phyloP scores from a whole-genome alignment of 352 stramenopile species.

The Albugo candida region DNA sequence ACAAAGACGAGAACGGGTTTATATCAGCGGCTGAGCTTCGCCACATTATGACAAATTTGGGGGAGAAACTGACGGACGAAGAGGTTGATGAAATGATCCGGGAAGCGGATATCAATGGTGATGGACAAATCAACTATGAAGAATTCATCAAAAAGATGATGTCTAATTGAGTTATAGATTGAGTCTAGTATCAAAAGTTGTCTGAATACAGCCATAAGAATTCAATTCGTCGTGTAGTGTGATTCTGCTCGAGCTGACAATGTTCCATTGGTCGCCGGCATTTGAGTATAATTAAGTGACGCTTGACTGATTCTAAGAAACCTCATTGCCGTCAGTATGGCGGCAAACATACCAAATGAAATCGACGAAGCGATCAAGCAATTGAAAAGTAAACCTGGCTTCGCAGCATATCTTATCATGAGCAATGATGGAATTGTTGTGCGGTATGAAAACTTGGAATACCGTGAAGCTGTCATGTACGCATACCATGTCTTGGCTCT shows the following conservation, averaged over 20 bases:
- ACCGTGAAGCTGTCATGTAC: slow-evolving; percentile 82
- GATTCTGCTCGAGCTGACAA: too few relatives aligned
- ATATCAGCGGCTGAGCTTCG: slow-evolving; percentile 95
- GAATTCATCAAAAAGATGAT: slow-evolving; percentile 99
- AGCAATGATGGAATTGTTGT: slow-evolving; percentile 89
- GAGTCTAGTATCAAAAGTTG: not conserved
- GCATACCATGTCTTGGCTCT: slow-evolving; percentile 81
- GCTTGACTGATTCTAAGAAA: not conserved
- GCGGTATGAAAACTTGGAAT: slow-evolving; percentile 83
- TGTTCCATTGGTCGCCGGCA: too few relatives aligned
- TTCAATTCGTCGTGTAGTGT: not conserved
- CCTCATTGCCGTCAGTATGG: slow-evolving; percentile 15
- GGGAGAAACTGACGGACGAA: slow-evolving; percentile 97
- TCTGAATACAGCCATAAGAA: not conserved
- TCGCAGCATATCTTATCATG: slow-evolving; percentile 81
- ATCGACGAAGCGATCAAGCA: slow-evolving; percentile 85
- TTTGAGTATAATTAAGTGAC: too few relatives aligned
- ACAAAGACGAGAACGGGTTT: slow-evolving; percentile 97
- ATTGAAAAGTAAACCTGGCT: slow-evolving; percentile 80
- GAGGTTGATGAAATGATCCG: slow-evolving; percentile 99
- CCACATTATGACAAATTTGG: slow-evolving; percentile 98
- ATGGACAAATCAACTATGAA: slow-evolving; percentile 99
- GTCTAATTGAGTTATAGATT: slow-evolving; percentile 67
- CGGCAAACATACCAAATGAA: slow-evolving; percentile 67
- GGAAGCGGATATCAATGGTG: slow-evolving; percentile 96